Percentiles rank a stretch among this genome's conserved stretches.
phyloP scores from a whole-genome alignment of 306 rosid species.

The Oemleria cerasiformis region DNA sequence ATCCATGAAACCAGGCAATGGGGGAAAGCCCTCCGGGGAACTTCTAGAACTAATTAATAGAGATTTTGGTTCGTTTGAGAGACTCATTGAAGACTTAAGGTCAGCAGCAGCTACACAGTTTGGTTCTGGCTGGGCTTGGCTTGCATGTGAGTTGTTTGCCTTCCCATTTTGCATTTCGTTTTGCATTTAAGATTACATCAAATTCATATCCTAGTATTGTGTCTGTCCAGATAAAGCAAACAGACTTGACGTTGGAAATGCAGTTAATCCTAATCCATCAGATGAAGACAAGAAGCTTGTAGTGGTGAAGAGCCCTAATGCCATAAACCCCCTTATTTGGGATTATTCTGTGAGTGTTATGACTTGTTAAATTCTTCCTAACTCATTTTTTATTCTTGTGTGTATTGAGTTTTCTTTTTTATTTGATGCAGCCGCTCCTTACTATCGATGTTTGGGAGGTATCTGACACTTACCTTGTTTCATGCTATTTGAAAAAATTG shows the following conservation, averaged over 20 bases:
- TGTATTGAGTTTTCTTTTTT: conserved; percentile 24
- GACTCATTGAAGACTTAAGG: conserved; percentile 58
- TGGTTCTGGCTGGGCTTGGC: conserved; percentile 99
- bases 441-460: conserved; percentile 98
- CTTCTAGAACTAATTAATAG: conserved; percentile 77
- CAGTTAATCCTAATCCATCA: conserved; percentile 58
- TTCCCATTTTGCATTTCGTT: neutral
- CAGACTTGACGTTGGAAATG: conserved; percentile 69
- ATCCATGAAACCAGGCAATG: conserved; percentile 86
- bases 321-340: conserved; percentile 87
- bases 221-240: conserved; percentile 49
- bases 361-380: neutral
- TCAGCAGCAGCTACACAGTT: conserved; percentile 77
- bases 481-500: conserved; percentile 8
- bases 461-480: conserved; percentile 20
- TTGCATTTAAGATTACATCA: conserved; percentile 1
- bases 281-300: conserved; percentile 75
- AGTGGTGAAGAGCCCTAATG: conserved; percentile 79
- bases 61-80: conserved; percentile 79
- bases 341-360: conserved; percentile 53
- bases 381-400: neutral
- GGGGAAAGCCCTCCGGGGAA: conserved; percentile 79
- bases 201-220: neutral
- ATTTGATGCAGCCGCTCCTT: conserved; percentile 81
- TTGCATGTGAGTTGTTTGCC: conserved; percentile 61